These are phyloP conservation scores for Trametes polyzona DNA, from an alignment of 1,284 basidiomycete genomes.

Conservation along the genomic window DNA sequence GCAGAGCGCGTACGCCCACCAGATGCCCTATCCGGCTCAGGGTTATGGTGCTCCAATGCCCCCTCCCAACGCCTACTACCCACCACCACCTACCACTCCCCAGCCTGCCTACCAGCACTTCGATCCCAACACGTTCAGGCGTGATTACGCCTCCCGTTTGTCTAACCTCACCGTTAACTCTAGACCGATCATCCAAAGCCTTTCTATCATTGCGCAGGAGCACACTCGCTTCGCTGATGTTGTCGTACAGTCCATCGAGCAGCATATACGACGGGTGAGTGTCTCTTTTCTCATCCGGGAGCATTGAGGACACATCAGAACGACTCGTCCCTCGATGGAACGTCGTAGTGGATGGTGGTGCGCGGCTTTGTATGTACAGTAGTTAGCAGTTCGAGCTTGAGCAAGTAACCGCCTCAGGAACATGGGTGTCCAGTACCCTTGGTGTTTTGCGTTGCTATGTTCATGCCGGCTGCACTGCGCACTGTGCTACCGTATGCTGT, in stretches of 20 bases:
- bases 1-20: conserved; percentile 47
- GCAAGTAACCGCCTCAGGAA: conserved; percentile 30
- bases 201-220: conserved; percentile 95
- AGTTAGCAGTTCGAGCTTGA: conserved; percentile 29
- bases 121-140: conserved; percentile 80
- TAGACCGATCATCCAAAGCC: conserved; percentile 90
- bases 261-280: conserved; percentile 90
- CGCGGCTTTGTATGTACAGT: conserved; percentile 25
- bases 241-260: conserved; percentile 87
- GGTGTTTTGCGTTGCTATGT: conserved; percentile 6
- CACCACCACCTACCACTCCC: conserved; percentile 38
- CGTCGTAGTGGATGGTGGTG: background rate
- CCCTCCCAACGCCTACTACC: conserved; percentile 47
- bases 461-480: conserved; percentile 17
- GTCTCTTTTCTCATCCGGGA: conserved; percentile 10
- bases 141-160: conserved; percentile 79
- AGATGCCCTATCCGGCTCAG: conserved; percentile 43
- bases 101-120: conserved; percentile 48
- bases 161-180: conserved; percentile 93
- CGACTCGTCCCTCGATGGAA: background rate
- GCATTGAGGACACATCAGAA: conserved; percentile 13
- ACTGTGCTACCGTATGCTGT: conserved; percentile 11
- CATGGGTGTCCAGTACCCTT: background rate
- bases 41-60: conserved; percentile 49
- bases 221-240: conserved; percentile 80